Evolutionary conservation across 331 rosid species (phyloP).

Genomic region (Ulmus americana): DNA sequence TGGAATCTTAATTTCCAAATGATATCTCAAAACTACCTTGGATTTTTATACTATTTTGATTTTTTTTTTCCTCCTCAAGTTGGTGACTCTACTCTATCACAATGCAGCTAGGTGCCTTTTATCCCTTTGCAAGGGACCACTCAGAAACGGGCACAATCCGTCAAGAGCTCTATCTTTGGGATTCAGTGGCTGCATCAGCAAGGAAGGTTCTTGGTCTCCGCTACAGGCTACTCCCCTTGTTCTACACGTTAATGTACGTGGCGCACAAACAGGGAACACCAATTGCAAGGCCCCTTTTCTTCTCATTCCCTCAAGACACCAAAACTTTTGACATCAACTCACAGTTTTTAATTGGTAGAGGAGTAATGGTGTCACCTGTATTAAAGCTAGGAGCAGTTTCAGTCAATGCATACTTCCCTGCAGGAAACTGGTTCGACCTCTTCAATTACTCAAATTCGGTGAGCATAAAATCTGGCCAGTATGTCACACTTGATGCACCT

Average conservation of each 20-base stretch:
- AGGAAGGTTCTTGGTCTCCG: slow-evolving; percentile 77
- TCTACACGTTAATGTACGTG: slow-evolving; percentile 67
- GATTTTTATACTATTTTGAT: background rate
- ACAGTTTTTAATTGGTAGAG: slow-evolving; percentile 66
- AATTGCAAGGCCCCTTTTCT: slow-evolving; percentile 76
- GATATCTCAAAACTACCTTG: background rate
- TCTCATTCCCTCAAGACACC: slow-evolving; percentile 75
- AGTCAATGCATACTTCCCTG: slow-evolving; percentile 71
- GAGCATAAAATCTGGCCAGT: slow-evolving; percentile 40
- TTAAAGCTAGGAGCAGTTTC: slow-evolving; percentile 40
- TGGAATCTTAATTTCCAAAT: no score
- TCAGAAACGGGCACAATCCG: slow-evolving; percentile 34
- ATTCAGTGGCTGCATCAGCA: slow-evolving; percentile 71
- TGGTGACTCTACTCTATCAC: background rate
- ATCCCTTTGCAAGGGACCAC: slow-evolving; percentile 87
- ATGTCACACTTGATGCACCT: slow-evolving; percentile 56
- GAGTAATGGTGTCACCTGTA: slow-evolving; percentile 71
- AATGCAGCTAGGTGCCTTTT: slow-evolving; percentile 78
- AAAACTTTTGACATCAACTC: slow-evolving; percentile 51
- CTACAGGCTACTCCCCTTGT: slow-evolving; percentile 69
- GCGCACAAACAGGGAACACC: slow-evolving; percentile 70
- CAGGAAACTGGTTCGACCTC: slow-evolving; percentile 84
- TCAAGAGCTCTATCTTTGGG: slow-evolving; percentile 86
- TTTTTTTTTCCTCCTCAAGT: background rate
- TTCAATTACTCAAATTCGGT: slow-evolving; percentile 57